Percentiles rank a stretch among this genome's conserved stretches.
phyloP scores from a whole-genome alignment of 2,329 filamentous ascomycete species.

The Aureobasidium lini region DNA sequence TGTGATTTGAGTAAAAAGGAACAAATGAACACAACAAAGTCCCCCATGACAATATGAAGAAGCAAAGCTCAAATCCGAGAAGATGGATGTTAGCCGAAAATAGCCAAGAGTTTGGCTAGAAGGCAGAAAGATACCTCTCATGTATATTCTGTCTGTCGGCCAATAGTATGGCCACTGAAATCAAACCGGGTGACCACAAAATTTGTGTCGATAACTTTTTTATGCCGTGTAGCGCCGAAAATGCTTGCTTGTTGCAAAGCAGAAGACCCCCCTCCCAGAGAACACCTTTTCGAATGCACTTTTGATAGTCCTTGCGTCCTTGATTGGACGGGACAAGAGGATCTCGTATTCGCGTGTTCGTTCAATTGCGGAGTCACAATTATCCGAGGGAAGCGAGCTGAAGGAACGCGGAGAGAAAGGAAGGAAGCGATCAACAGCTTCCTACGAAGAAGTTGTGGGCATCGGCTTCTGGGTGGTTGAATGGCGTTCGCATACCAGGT shows the following conservation, averaged over 20 bases:
- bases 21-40: too few relatives aligned
- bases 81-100: too few relatives aligned
- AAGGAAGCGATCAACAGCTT: constrained; percentile 9
- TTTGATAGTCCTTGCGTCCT: neutral
- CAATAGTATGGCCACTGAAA: too few relatives aligned
- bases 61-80: too few relatives aligned
- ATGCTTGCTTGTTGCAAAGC: neutral
- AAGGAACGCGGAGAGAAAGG: neutral
- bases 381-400: neutral
- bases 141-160: too few relatives aligned
- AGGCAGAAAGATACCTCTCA: too few relatives aligned
- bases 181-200: too few relatives aligned
- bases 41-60: too few relatives aligned
- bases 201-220: neutral
- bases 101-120: too few relatives aligned
- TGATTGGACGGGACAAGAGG: neutral
- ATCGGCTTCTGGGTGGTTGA: constrained; percentile 15
- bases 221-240: constrained; percentile 5
- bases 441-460: constrained; percentile 17
- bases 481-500: constrained; percentile 15
- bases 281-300: constrained; percentile 9
- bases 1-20: too few relatives aligned
- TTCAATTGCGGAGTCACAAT: neutral
- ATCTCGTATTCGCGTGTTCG: neutral
- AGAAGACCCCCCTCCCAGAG: neutral